A percentile compares a stretch with the other conserved stretches of the same genome.
These are phyloP conservation scores for Penicillium goetzii DNA, from an alignment of 495 filamentous ascomycete genomes.

Conservation along the genomic window DNA sequence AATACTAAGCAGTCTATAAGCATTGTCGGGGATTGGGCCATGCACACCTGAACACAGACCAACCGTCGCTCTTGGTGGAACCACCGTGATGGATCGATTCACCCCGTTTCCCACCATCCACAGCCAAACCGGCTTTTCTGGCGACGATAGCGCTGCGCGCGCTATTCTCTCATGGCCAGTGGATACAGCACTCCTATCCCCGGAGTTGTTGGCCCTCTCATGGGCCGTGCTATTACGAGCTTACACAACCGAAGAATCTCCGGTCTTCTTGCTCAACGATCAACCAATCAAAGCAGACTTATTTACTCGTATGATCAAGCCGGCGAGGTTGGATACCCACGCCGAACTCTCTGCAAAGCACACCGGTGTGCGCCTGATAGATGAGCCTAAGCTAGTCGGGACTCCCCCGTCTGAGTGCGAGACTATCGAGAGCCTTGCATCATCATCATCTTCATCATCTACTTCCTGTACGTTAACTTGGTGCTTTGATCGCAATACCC, in stretches of 20 bases:
- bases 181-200: slow-evolving; percentile 23
- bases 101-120: slow-evolving; percentile 29
- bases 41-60: slow-evolving; percentile 16
- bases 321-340: slow-evolving; percentile 21
- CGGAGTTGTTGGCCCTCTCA: slow-evolving; percentile 36
- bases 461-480: slow-evolving; percentile 23
- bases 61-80: not conserved
- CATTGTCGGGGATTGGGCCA: slow-evolving; percentile 15
- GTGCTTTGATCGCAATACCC: slow-evolving; percentile 24
- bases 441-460: slow-evolving; percentile 1
- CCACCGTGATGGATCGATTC: slow-evolving; percentile 28
- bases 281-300: slow-evolving; percentile 41
- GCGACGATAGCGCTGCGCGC: slow-evolving; percentile 23
- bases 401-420: not conserved
- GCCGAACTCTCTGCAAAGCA: slow-evolving; percentile 22
- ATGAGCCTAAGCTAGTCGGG: slow-evolving; percentile 2
- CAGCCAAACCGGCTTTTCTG: slow-evolving; percentile 4
- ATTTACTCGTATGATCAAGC: slow-evolving; percentile 26
- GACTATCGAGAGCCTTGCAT: not conserved
- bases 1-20: slow-evolving; percentile 31
- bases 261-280: slow-evolving; percentile 41
- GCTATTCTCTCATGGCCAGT: slow-evolving; percentile 28
- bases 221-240: slow-evolving; percentile 48
- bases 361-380: slow-evolving; percentile 26
- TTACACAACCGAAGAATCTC: slow-evolving; percentile 39